Conservation (phyloP, 441 rosid genomes). For the Viola pubescens region DNA sequence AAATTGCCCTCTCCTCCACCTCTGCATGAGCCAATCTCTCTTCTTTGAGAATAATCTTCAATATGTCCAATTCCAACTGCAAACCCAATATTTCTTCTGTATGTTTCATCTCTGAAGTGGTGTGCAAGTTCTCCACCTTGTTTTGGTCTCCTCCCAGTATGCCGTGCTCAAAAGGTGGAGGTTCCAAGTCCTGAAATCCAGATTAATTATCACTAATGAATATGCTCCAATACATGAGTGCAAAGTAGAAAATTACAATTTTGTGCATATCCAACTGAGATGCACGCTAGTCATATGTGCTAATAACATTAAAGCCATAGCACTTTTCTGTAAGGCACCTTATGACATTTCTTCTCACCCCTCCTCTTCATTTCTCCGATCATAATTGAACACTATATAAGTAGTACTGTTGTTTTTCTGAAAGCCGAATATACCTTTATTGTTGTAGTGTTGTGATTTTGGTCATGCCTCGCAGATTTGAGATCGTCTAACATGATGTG, state of each 20-base stretch:
- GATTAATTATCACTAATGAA: conserved; percentile 6
- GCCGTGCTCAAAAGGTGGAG: conserved; percentile 11
- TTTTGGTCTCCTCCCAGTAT: conserved; percentile 20
- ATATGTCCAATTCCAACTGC: conserved; percentile 84
- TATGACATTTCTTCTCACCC: too few relatives aligned
- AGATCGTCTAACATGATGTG: conserved; percentile 39
- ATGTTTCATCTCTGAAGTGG: conserved; percentile 33
- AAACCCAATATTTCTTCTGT: conserved; percentile 67
- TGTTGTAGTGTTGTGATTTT: conserved; percentile 23
- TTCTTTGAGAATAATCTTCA: conserved; percentile 75
- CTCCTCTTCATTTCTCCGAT: too few relatives aligned
- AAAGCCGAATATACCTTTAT: conserved; percentile 37
- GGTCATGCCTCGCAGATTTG: conserved; percentile 31
- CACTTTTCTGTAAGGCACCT: too few relatives aligned
- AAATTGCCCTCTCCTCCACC: conserved; percentile 37
- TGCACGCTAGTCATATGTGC: too few relatives aligned
- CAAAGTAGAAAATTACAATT: too few relatives aligned
- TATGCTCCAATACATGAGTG: neutral
- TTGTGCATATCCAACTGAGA: too few relatives aligned
- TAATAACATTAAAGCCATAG: too few relatives aligned
- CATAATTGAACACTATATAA: neutral
- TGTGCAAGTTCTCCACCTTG: conserved; percentile 24
- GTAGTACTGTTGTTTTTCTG: neutral
- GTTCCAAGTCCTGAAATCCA: conserved; percentile 37
- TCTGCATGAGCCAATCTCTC: conserved; percentile 52